Conservation (phyloP, 2,329 filamentous ascomycete species). For the Cercospora canescens region DNA sequence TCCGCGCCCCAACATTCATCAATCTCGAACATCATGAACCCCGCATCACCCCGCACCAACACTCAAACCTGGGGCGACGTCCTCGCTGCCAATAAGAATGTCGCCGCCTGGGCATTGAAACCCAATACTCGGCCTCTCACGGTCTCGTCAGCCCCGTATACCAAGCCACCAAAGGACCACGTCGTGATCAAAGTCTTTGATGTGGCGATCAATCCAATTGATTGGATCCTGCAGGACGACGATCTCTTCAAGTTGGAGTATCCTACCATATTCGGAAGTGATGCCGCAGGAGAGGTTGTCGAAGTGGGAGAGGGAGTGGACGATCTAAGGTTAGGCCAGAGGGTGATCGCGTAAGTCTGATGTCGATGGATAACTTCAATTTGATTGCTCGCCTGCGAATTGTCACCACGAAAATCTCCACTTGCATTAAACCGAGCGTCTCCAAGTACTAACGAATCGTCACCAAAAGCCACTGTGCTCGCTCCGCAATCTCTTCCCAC, state of each 20-base stretch:
- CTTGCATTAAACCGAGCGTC: not conserved
- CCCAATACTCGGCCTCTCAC: slow-evolving; percentile 34
- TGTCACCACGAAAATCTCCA: not conserved
- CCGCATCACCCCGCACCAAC: slow-evolving; percentile 1
- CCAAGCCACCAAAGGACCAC: slow-evolving; percentile 37
- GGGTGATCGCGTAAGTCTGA: slow-evolving; percentile 41
- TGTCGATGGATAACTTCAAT: not conserved
- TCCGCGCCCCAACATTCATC: not conserved
- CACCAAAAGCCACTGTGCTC: slow-evolving; percentile 21
- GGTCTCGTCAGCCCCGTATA: slow-evolving; percentile 41
- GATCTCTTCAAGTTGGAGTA: slow-evolving; percentile 36
- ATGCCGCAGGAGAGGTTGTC: slow-evolving; percentile 49
- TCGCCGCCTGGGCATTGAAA: slow-evolving; percentile 39
- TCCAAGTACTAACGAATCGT: not conserved
- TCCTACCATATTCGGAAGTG: slow-evolving; percentile 42
- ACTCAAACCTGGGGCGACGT: not conserved
- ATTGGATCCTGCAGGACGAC: slow-evolving; percentile 41
- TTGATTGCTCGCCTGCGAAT: not conserved
- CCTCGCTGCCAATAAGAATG: slow-evolving; percentile 26
- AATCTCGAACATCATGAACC: not conserved
- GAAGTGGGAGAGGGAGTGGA: slow-evolving; percentile 49
- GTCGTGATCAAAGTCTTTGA: slow-evolving; percentile 43
- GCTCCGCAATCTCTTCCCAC: slow-evolving; percentile 7
- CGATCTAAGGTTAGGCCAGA: slow-evolving; percentile 47
- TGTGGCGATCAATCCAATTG: slow-evolving; percentile 46